Percentiles rank a stretch among this genome's conserved stretches.
Evolutionary conservation across 1,284 basidiomycete genomes (phyloP).

Genomic region (Sutorius eximius): DNA sequence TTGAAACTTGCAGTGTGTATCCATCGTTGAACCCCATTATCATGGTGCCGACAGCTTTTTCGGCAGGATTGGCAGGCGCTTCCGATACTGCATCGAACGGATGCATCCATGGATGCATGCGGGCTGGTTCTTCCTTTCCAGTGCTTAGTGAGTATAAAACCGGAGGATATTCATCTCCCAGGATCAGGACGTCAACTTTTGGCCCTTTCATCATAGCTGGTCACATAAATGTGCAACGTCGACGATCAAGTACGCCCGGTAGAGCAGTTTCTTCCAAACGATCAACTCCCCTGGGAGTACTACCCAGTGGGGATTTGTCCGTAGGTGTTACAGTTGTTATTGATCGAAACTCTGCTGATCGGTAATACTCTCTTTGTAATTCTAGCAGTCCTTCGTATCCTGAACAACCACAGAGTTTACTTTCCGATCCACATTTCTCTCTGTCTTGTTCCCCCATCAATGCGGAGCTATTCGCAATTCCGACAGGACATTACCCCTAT

Average conservation of each 20-base stretch:
- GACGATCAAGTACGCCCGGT: background rate
- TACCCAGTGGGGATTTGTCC: background rate
- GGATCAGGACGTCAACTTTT: background rate
- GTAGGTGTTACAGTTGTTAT: slow-evolving; percentile 1
- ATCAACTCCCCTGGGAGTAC: background rate
- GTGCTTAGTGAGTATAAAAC: slow-evolving; percentile 2
- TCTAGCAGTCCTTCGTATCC: background rate
- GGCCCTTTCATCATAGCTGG: background rate
- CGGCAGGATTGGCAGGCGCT: background rate
- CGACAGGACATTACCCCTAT: background rate
- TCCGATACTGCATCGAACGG: background rate
- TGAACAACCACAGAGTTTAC: background rate
- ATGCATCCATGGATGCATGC: no score
- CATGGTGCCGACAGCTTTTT: background rate
- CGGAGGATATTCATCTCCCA: background rate
- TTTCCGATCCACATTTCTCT: background rate
- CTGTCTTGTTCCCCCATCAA: background rate
- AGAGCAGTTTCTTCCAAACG: background rate
- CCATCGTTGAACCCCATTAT: no score
- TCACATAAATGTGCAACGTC: slow-evolving; percentile 3
- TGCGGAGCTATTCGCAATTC: background rate
- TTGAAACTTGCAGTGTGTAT: background rate
- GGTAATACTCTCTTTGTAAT: background rate
- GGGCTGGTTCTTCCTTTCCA: slow-evolving; percentile 2
- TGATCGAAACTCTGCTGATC: slow-evolving; percentile 2